Percentiles rank a stretch among this genome's conserved stretches.
Conservation (phyloP, 768 basidiomycete genomes). For the Punctularia strigosozonata region DNA sequence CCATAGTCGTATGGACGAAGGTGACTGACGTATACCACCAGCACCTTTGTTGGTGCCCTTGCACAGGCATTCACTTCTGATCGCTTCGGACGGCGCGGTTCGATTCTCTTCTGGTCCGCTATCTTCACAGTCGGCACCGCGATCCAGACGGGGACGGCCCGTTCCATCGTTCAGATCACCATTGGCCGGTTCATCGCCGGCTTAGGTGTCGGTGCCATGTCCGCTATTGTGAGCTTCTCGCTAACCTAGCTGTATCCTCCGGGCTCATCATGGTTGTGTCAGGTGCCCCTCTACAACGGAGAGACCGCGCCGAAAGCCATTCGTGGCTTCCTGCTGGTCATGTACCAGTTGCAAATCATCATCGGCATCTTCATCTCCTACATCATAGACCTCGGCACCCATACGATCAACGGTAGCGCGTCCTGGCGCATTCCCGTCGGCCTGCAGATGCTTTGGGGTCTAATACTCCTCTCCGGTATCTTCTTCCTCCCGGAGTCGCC, state of each 20-base stretch:
- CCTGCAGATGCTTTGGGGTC: constrained; percentile 59
- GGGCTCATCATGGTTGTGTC: too few relatives aligned
- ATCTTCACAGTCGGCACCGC: constrained; percentile 63
- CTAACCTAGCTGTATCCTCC: neutral
- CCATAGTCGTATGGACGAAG: neutral
- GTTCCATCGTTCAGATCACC: constrained; percentile 52
- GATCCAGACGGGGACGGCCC: constrained; percentile 55
- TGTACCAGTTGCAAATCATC: constrained; percentile 74
- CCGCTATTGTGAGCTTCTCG: constrained; percentile 33
- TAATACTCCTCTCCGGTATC: constrained; percentile 54
- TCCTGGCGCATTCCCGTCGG: constrained; percentile 73
- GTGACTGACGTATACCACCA: neutral
- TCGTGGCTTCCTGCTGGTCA: constrained; percentile 57
- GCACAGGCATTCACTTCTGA: constrained; percentile 69
- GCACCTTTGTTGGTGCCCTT: constrained; percentile 36
- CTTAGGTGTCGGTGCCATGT: constrained; percentile 66
- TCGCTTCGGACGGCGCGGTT: constrained; percentile 56
- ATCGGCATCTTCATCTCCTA: constrained; percentile 66
- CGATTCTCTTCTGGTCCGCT: constrained; percentile 64
- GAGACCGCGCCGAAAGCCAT: constrained; percentile 69
- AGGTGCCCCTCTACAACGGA: constrained; percentile 54
- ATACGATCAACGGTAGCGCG: constrained; percentile 39
- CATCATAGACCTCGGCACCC: constrained; percentile 56
- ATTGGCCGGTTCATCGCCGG: constrained; percentile 69
- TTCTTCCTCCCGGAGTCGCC: constrained; percentile 75